Evolutionary conservation across 495 filamentous ascomycete species (phyloP).

Genomic region (Hypoxylon crocopeplum): DNA sequence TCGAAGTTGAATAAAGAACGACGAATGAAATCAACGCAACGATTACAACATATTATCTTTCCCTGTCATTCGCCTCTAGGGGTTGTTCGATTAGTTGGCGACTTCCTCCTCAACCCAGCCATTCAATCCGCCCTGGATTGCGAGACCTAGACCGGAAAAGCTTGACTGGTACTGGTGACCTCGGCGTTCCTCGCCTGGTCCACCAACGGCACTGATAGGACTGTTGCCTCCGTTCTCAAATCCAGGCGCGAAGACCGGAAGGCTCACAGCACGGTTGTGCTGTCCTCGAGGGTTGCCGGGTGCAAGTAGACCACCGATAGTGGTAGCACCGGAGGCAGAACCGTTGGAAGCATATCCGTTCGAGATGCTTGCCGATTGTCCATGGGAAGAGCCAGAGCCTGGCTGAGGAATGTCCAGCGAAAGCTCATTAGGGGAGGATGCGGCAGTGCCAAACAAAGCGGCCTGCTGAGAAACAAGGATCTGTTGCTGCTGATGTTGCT

Average conservation of each 20-base stretch:
- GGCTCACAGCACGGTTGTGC: constrained; percentile 83
- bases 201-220: constrained; percentile 53
- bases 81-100: constrained; percentile 46
- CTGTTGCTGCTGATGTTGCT: constrained; percentile 74
- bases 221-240: constrained; percentile 59
- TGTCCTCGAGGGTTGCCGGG: constrained; percentile 72
- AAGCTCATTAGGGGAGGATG: constrained; percentile 61
- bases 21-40: constrained; percentile 39
- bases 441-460: constrained; percentile 64
- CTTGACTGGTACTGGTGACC: constrained; percentile 64
- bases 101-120: constrained; percentile 66
- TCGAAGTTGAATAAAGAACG: constrained; percentile 37
- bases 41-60: constrained; percentile 46
- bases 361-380: constrained; percentile 67
- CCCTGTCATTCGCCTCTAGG: constrained; percentile 14
- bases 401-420: constrained; percentile 62
- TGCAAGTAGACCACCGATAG: constrained; percentile 75
- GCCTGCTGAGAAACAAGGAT: constrained; percentile 65
- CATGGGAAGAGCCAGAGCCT: constrained; percentile 61
- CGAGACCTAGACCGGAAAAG: constrained; percentile 57
- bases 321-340: constrained; percentile 65
- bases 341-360: constrained; percentile 62
- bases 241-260: constrained; percentile 68
- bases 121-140: too few species aligned
- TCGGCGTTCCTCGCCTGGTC: constrained; percentile 50